Conservation (phyloP, 768 basidiomycete genomes). For the Tricholoma sp. region DNA sequence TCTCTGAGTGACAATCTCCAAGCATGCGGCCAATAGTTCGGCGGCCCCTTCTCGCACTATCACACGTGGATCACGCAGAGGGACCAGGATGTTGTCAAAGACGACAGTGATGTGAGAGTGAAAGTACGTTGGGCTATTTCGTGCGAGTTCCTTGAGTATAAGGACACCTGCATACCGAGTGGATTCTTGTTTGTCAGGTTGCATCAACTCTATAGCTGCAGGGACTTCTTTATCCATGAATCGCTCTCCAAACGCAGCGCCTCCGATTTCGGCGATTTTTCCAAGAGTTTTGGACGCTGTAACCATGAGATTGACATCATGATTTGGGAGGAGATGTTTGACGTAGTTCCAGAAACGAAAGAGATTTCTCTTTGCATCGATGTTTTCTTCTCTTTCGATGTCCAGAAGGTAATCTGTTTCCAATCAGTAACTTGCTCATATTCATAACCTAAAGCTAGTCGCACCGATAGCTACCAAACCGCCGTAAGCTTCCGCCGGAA, state of each 20-base stretch:
- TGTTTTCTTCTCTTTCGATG: conserved; percentile 72
- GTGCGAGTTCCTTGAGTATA: conserved; percentile 89
- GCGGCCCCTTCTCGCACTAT: conserved; percentile 92
- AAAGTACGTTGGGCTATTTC: conserved; percentile 83
- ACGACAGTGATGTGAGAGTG: conserved; percentile 83
- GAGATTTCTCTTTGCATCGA: conserved; percentile 74
- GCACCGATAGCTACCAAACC: conserved; percentile 85
- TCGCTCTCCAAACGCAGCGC: conserved; percentile 76
- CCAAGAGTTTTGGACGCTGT: conserved; percentile 91
- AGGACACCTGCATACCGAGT: conserved; percentile 92
- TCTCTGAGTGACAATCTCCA: conserved; percentile 79
- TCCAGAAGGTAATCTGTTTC: conserved; percentile 65
- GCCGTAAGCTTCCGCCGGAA: conserved; percentile 74
- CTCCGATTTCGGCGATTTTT: conserved; percentile 79
- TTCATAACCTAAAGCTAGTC: conserved; percentile 14
- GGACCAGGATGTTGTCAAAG: conserved; percentile 89
- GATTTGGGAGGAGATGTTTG: conserved; percentile 85
- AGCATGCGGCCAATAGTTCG: conserved; percentile 86
- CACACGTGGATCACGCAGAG: conserved; percentile 82
- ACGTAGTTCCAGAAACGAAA: conserved; percentile 92
- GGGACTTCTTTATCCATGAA: conserved; percentile 91
- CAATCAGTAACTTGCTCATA: background rate
- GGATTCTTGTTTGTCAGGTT: conserved; percentile 75
- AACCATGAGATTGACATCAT: conserved; percentile 91
- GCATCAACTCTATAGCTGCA: conserved; percentile 74